Evolutionary conservation across 129 eudicot genomes (phyloP).

Genomic region (Saposhnikovia divaricata): DNA sequence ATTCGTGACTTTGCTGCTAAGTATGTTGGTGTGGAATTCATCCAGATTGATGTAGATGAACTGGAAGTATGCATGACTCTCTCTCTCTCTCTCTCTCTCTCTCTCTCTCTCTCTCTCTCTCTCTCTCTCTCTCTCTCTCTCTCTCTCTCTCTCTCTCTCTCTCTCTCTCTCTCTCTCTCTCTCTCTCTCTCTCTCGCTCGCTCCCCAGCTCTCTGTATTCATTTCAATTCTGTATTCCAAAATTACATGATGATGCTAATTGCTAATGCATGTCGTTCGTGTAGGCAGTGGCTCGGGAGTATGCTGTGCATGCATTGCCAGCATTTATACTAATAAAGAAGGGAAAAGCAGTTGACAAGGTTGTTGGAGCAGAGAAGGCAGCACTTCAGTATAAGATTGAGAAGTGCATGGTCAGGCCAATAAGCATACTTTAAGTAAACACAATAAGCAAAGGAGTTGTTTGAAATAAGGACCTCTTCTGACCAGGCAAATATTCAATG

Average conservation of each 20-base stretch:
- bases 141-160: no score
- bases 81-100: no score
- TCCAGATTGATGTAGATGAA: conserved; percentile 84
- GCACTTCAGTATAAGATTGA: conserved; percentile 64
- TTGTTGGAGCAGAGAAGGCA: conserved; percentile 65
- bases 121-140: no score
- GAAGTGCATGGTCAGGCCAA: conserved; percentile 37
- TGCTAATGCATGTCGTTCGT: not conserved
- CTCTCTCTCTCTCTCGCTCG: no score
- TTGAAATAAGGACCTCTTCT: not conserved
- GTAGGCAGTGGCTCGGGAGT: conserved; percentile 70
- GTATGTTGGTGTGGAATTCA: conserved; percentile 54
- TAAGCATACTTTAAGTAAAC: not conserved
- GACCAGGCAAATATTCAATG: not conserved
- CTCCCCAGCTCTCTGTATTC: no score
- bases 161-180: no score
- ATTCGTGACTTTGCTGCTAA: conserved; percentile 48
- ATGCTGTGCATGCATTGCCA: conserved; percentile 68
- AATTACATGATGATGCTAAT: not conserved
- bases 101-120: no score
- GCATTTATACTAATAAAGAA: conserved; percentile 58
- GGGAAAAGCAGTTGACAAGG: conserved; percentile 62
- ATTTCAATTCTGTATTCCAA: no score
- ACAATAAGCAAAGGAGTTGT: not conserved
- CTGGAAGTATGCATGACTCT: conserved; percentile 36